Base-by-base conservation (phyloP, 164 flowering plant species). In the Aristolochia fimbriata region DNA sequence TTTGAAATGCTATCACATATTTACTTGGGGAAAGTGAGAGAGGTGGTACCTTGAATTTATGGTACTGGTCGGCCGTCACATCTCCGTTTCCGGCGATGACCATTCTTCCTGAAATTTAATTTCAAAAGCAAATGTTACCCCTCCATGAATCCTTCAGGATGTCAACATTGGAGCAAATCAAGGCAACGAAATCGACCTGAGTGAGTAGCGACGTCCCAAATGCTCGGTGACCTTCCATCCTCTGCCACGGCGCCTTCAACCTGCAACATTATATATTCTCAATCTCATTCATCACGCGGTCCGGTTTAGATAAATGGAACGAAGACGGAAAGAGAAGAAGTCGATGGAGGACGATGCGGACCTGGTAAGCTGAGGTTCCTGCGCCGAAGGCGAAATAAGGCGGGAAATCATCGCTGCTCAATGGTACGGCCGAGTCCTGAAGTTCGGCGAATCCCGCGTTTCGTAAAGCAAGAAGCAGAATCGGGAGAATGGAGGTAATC, bases 171-270 rank as follows among this genome's bases (percentile, higher is more conserved):
- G n/a, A 50, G 16, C 43, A 25, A 17, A 16, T n/a, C 10, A 22
- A 52, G 23, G 11, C 23, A 22, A 12, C 2, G 15, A 23, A 23
- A 30, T 30, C 10, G 17, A 62, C 65, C 61, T 17, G 67, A 53
- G 56, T 64, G 67, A 33, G 61, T 33, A 37, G 19, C 50, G 48
- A 56, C 43, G 51, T 59, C 68, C 68, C 68, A 65, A 30, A 59
- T 46, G 14, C 68, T 65, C 15, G 68, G 68, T 2, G 22, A 23
- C 22, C 62, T 65, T 45, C 68, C 68, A 57, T 59, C 68, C 56
- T 58, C 58, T 17, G 51, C 33, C 9, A 61, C 68, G 21, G 62
- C 63, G 15, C 68, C 68, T 51, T 64, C 63, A 4, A 51, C 68
- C 57, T 65, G 52, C 10, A 49, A 49, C 4, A 1, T 49, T n/a